Base-by-base conservation (phyloP, 495 filamentous ascomycete genomes). In the Aspergillus avenaceus region DNA sequence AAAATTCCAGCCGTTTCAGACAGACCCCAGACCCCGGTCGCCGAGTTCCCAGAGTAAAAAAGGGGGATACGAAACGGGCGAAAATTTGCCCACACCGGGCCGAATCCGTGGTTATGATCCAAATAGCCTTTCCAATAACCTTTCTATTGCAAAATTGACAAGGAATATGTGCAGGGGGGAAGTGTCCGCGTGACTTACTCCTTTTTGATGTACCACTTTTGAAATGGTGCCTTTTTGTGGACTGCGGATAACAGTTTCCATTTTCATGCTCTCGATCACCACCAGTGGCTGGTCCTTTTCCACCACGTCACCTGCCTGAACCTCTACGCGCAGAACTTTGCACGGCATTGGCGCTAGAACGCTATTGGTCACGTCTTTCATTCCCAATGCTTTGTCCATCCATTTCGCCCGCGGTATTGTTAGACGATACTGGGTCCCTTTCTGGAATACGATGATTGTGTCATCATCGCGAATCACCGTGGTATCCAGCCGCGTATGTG, bases 211-310 rank as follows among this genome's bases (percentile, higher is more conserved):
- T 32, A 92, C 89, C 40, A 98, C 72, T 67, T 80, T 88, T 49
- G 83, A 81, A 50, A 98, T 80, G 8, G 84, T 78, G 6, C 90
- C 93, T 53, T 84, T 83, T 41, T 90, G 84, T 9, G 93, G 93
- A 54, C 87, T 91, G 51, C 93, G 78, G 50, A 98, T 96, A 27
- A 95, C 90, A 26, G 90, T 98, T 71, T 98, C 93, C 93, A 98
- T 98, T 79, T 98, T 98, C 93, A 98, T 98, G 49, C 92, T 97
- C 70, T 98, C 93, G 61, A 98, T 95, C 1, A 98, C 91, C 34
- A 97, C 90, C 53, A 98, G 71, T 16, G 89, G 81, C 57, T 95
- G 84, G 44, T 91, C 91, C 70, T 91, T 95, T 62, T 84, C 79
- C 31, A 97, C 92, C 42, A 61, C 68, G 53, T 91, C 84, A 0